These are phyloP conservation scores for Pythium brachiatum DNA, from an alignment of 352 stramenopile species.

Conservation along the genomic window DNA sequence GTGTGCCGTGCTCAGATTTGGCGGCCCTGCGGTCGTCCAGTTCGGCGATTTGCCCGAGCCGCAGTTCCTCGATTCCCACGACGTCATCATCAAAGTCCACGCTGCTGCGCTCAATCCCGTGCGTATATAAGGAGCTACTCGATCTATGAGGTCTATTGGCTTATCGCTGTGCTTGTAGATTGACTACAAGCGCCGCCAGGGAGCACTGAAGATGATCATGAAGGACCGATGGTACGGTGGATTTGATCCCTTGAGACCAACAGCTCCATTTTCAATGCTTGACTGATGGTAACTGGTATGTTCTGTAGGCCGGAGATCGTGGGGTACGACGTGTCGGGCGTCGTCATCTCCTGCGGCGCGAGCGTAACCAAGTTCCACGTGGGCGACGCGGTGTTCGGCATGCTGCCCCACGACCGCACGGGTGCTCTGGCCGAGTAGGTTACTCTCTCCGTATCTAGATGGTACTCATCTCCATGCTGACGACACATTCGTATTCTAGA, in stretches of 20 bases:
- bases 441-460: neutral
- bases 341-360: slow-evolving; percentile 50
- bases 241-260: neutral
- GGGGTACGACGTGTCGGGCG: slow-evolving; percentile 70
- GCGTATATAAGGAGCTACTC: slow-evolving; percentile 2
- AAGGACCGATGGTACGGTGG: slow-evolving; percentile 26
- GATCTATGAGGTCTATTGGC: neutral
- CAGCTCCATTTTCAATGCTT: no score
- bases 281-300: slow-evolving; percentile 26
- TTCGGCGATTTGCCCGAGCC: slow-evolving; percentile 50
- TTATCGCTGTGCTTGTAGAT: slow-evolving; percentile 32
- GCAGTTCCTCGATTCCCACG: slow-evolving; percentile 42
- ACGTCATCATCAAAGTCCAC: slow-evolving; percentile 67
- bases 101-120: slow-evolving; percentile 65
- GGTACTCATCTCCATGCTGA: neutral
- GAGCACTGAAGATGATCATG: slow-evolving; percentile 62
- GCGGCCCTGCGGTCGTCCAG: slow-evolving; percentile 57
- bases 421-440: slow-evolving; percentile 68
- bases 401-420: slow-evolving; percentile 62
- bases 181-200: slow-evolving; percentile 79
- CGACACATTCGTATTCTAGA: slow-evolving; percentile 21
- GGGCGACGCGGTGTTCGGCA: slow-evolving; percentile 71
- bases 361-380: slow-evolving; percentile 53
- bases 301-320: slow-evolving; percentile 54
- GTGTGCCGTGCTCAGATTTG: slow-evolving; percentile 34